A percentile compares a stretch with the other conserved stretches of the same genome.
Conservation (phyloP, 1,284 basidiomycete species). For the Fomitopsis pinicola region DNA sequence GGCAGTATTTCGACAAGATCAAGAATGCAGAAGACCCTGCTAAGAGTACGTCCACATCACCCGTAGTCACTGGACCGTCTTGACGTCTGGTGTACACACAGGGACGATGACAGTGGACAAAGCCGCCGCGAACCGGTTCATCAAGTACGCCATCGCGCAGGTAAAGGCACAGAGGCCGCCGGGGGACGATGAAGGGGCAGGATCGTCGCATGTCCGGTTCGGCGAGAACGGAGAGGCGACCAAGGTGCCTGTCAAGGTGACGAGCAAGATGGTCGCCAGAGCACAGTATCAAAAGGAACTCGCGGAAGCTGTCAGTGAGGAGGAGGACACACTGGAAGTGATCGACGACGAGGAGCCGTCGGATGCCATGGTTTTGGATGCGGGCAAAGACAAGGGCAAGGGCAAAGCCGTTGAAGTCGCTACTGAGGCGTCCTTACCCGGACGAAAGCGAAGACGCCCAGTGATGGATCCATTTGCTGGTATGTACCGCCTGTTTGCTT, state of each 20-base stretch:
- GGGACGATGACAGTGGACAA: conserved; percentile 61
- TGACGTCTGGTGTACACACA: conserved; percentile 16
- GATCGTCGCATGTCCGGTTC: conserved; percentile 23
- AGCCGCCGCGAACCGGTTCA: conserved; percentile 73
- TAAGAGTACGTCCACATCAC: conserved; percentile 40
- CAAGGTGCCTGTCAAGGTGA: conserved; percentile 50
- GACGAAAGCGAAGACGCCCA: conserved; percentile 46
- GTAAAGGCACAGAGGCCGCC: conserved; percentile 21
- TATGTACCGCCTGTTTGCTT: conserved; percentile 24
- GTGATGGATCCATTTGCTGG: conserved; percentile 63
- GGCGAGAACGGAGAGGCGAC: conserved; percentile 11
- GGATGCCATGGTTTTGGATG: conserved; percentile 19
- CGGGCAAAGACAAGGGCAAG: conserved; percentile 34
- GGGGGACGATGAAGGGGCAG: conserved; percentile 15
- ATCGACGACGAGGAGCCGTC: conserved; percentile 37
- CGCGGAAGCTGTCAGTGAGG: conserved; percentile 37
- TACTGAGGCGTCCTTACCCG: conserved; percentile 5
- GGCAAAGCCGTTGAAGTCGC: conserved; percentile 34
- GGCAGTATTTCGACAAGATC: conserved; percentile 78
- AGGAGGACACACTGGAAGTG: conserved; percentile 38
- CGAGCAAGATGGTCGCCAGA: conserved; percentile 65
- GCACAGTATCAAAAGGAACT: conserved; percentile 57
- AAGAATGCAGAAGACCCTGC: conserved; percentile 65
- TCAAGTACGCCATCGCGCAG: conserved; percentile 77
- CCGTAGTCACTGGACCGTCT: background rate